Base-by-base conservation (phyloP, 495 filamentous ascomycete genomes). In the Penicillium cataractarum region DNA sequence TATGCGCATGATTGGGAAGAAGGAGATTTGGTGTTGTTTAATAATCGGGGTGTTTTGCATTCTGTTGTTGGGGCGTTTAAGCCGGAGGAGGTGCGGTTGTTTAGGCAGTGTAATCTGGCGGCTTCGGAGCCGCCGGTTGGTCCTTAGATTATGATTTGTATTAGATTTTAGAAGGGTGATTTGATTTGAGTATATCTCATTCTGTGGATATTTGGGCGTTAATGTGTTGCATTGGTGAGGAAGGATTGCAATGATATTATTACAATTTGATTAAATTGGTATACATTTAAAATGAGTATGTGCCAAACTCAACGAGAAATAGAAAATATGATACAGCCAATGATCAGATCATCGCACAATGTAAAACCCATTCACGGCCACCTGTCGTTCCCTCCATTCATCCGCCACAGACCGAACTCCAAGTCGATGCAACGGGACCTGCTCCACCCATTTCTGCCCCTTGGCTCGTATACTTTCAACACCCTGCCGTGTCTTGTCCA, bases 1-100 rank as follows among this genome's bases (percentile, higher is more conserved):
- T 91, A 91, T 72, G 73, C 87, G 12, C 87, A 91, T 72, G 89
- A 91, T 64, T 91, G 89, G 89, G 80, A 86, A 63, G 86, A 90
- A 65, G 88, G 89, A 8, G 89, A 90, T 65, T 73, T 90, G 55
- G 89, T 91, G 4, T 71, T 92, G 33, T 91, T 92, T 71, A 86
- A 91, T 65, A 91, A 91, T 68, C 84, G 87, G 10, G 89, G 89
- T 1, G 81, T 90, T 22, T 64, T 91, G 55, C 89, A 92, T 71
- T 85, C 84, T 4, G 89, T 92, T 39, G 89, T 91, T 0, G 90
- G 89, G 2, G 87, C 87, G 1, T 92, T 92, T 72, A 83, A 81
- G 46, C 81, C 86, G 19, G 87, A 89, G 35, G 89, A 92, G 76
- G 83, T 90, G 26, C 74, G 89, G 27, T 62, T 92, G 60, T 92